Evolutionary conservation across 2,329 filamentous ascomycete species (phyloP), one percentile per base, ranked within the genome.

Genomic region (Sporothrix inflata): DNA sequence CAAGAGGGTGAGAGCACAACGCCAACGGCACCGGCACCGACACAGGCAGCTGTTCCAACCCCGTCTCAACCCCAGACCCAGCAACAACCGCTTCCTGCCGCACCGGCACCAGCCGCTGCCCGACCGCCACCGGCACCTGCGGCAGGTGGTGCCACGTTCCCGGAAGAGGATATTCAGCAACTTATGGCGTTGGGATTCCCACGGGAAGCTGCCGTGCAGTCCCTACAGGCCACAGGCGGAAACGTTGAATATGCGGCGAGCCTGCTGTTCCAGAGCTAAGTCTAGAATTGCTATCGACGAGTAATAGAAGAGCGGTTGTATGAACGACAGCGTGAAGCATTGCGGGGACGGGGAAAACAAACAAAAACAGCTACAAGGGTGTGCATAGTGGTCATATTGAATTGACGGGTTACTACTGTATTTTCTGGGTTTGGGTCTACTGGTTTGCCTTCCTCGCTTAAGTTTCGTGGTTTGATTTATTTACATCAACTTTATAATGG

Each of bases 201-300:
- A 1, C 86, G 91, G 70, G 87, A 92, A 74, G 88, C 93, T 76
- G 95, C 94, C 0, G 86, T 96, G 69, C 89, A 91, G 73, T 94
- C 94, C 2, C 84, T 99, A 69, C 89, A 94, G 77, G 93, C 93
- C 40, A 92, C 93, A 19, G 90, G 90, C 24, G 95, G 96, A 24
- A 93, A 98, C 78, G 89, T 98, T 8, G 93, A 98, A 74, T 89
- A 91, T 75, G 95, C 95, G n/a, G 94, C 94, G 63, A 90, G 91
- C 66, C 85, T 97, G 74, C 87, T 98, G 69, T 93, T 90, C 76
- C 83, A 87, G 73, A 82, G 83, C 21, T 71, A 63, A 8, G 19
- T 27, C 30, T 34, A 34, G 30, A 34, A 6, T 34, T 6, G 30
- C 30, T 6, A 34, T 45, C 19, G 4, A 5, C 1, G 21, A 38